Evolutionary conservation across 1,284 basidiomycete genomes (phyloP).

Genomic region (Puccinia sorghi): DNA sequence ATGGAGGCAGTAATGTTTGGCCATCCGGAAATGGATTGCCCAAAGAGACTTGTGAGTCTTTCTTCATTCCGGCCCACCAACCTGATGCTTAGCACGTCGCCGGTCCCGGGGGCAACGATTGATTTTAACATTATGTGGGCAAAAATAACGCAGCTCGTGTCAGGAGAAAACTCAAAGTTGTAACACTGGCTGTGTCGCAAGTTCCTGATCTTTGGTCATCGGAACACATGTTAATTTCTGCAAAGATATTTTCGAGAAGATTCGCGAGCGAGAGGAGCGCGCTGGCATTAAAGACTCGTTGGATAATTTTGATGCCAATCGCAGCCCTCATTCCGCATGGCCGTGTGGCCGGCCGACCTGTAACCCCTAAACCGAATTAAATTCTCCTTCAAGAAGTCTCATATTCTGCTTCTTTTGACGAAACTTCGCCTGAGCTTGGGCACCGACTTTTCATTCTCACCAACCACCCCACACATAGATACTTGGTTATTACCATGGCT

Average conservation of each 20-base stretch:
- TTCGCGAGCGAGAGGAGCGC: neutral
- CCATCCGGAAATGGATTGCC: neutral
- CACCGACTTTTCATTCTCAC: neutral
- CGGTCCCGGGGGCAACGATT: neutral
- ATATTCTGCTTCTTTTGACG: neutral
- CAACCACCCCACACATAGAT: neutral
- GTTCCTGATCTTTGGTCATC: neutral
- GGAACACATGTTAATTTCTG: neutral
- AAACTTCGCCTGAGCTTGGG: neutral
- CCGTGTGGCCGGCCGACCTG: neutral
- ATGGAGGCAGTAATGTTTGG: neutral
- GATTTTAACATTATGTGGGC: neutral
- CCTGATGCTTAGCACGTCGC: too few relatives aligned
- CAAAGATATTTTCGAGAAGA: neutral
- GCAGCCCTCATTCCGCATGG: neutral
- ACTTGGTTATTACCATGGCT: neutral
- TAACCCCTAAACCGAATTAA: neutral
- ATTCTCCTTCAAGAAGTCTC: neutral
- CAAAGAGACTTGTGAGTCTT: neutral
- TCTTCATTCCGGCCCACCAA: neutral
- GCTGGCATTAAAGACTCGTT: neutral
- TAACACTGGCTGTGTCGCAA: neutral
- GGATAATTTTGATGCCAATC: neutral
- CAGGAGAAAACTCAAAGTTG: slow-evolving; percentile 5
- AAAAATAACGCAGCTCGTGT: neutral